Evolutionary conservation across 805 yeast genomes (phyloP).

Genomic region (Pachysolen tannophilus): DNA sequence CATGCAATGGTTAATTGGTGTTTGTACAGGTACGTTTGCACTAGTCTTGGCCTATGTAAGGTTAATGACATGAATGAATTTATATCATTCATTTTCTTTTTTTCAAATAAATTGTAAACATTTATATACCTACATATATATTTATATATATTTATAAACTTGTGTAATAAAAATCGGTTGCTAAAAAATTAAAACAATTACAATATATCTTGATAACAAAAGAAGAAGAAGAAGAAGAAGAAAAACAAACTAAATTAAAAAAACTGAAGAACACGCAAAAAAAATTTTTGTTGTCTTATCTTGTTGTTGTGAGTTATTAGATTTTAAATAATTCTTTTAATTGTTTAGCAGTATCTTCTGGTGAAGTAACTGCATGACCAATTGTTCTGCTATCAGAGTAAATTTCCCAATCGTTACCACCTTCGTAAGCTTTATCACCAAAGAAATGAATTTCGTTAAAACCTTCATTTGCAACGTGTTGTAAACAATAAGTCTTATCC

Average conservation of each 20-base stretch:
- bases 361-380: slow-evolving; percentile 88
- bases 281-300: too few relatives aligned
- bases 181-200: too few relatives aligned
- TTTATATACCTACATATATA: too few relatives aligned
- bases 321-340: slow-evolving; percentile 73
- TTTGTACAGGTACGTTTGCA: slow-evolving; percentile 96
- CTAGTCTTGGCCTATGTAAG: slow-evolving; percentile 87
- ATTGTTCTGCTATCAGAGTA: slow-evolving; percentile 86
- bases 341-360: slow-evolving; percentile 81
- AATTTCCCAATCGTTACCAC: slow-evolving; percentile 99
- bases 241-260: too few relatives aligned
- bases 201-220: not conserved
- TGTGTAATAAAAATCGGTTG: too few relatives aligned
- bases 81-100: too few relatives aligned
- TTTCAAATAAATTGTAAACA: too few relatives aligned
- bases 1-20: slow-evolving; percentile 97
- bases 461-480: slow-evolving; percentile 80
- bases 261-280: too few relatives aligned
- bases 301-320: too few relatives aligned
- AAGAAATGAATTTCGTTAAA: slow-evolving; percentile 91
- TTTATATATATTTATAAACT: too few relatives aligned
- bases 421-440: slow-evolving; percentile 95
- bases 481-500: slow-evolving; percentile 98
- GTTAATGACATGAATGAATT: slow-evolving; percentile 43
- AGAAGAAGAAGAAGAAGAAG: not conserved